These are phyloP conservation scores for Salicornia ramosissima DNA, from an alignment of 148 eudicot genomes.

Conservation along the genomic window DNA sequence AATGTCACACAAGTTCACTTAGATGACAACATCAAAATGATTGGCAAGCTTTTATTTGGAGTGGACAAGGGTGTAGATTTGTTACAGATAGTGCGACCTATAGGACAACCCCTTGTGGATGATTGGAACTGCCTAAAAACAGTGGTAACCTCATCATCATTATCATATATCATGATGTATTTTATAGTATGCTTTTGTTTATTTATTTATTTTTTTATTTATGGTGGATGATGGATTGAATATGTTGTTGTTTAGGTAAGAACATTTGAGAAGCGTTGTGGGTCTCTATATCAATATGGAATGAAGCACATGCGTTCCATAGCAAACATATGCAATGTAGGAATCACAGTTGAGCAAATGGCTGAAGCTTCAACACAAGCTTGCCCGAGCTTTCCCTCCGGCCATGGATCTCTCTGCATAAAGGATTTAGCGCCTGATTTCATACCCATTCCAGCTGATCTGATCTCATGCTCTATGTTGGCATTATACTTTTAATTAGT, in stretches of 20 bases:
- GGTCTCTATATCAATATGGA: slow-evolving; percentile 86
- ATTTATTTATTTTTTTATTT: no score
- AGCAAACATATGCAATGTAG: slow-evolving; percentile 89
- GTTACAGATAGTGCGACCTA: slow-evolving; percentile 53
- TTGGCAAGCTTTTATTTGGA: slow-evolving; percentile 78
- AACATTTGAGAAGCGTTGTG: slow-evolving; percentile 82
- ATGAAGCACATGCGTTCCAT: slow-evolving; percentile 97
- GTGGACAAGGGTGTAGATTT: slow-evolving; percentile 61
- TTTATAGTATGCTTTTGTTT: background rate
- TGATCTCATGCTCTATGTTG: no score
- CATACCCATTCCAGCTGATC: no score
- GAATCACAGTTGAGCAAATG: slow-evolving; percentile 60
- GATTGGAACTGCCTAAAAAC: slow-evolving; percentile 88
- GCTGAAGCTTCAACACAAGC: slow-evolving; percentile 76
- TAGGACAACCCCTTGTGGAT: slow-evolving; percentile 81
- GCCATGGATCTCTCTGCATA: slow-evolving; percentile 78
- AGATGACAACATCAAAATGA: slow-evolving; percentile 58
- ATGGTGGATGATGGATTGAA: no score
- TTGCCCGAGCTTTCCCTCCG: slow-evolving; percentile 57
- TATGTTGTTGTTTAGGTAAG: slow-evolving; percentile 59
- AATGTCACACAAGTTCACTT: slow-evolving; percentile 73
- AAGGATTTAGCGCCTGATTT: slow-evolving; percentile 71
- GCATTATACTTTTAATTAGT: no score
- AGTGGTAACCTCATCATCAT: slow-evolving; percentile 33
- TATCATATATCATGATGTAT: background rate